Base-by-base conservation (phyloP, 1,139 yeast species). In the Lodderomyces elongisporus region DNA sequence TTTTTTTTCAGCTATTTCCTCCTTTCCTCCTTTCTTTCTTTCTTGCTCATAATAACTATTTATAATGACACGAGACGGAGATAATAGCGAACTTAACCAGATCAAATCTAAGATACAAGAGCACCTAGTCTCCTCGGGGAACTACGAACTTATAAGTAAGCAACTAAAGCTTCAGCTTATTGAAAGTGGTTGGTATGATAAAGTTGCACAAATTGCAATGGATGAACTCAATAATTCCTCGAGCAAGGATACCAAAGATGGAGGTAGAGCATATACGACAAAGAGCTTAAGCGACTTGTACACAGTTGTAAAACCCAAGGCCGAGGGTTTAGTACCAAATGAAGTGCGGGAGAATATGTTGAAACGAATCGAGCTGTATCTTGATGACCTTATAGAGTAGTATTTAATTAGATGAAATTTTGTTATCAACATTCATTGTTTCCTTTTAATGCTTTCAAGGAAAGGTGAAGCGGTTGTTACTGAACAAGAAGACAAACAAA, bases 131-230 rank as follows among this genome's bases (percentile, higher is more conserved):
- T 72, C 81, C 27, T 74, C 88, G 17, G 96, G 96, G 0, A 84
- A 82, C 57, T 87, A 85, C 56, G 91, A 84, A 42, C 60, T 66
- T 44, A 78, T 82, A 39, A 77, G 79, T 37, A 72, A 73, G 37
- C 67, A 69, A 35, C 61, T 88, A 38, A 77, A 79, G 46, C 68
- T 79, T 36, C 76, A 75, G 49, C 69, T 89, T 17, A 70, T 77
- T 38, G 84, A 84, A 50, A 70, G 80, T 2, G 96, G 96, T 5
- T 89, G 96, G 96, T 78, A 77, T 45, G 95, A 85, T 46, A 73
- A 80, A 40, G 78, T 88, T 21, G 68, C 76, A 35, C 74, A 68
- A 33, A 47, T 82, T 35, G 82, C 93, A 3, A 60, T 49, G 31
- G 36, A 47, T 9, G 68, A 66, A 38, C 47, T 64, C 30, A 60